A percentile compares a stretch with the other conserved stretches of the same genome.
phyloP scores from a whole-genome alignment of 495 filamentous ascomycete species.

The Penicillium silybi region DNA sequence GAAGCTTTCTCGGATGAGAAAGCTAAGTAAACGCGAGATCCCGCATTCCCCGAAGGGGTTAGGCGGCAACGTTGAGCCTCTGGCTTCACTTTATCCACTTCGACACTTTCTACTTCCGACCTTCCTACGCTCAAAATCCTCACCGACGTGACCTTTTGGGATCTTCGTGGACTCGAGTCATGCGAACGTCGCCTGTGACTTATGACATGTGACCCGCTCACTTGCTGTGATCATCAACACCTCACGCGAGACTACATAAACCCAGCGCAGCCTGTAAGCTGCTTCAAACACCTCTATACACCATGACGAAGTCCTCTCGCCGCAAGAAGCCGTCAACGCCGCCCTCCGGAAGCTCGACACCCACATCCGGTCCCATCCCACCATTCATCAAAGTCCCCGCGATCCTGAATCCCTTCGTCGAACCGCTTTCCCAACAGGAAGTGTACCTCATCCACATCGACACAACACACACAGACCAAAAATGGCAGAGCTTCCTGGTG shows the following conservation, averaged over 20 bases:
- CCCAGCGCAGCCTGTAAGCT: background rate
- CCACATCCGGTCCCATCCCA: slow-evolving; percentile 42
- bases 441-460: slow-evolving; percentile 82
- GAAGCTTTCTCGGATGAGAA: background rate
- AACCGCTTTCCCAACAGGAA: slow-evolving; percentile 55
- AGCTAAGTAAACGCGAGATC: slow-evolving; percentile 17
- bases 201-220: slow-evolving; percentile 36
- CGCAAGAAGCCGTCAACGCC: slow-evolving; percentile 27
- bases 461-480: slow-evolving; percentile 56
- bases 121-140: too few relatives aligned
- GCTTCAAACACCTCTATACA: background rate
- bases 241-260: background rate
- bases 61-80: slow-evolving; percentile 1
- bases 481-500: slow-evolving; percentile 71
- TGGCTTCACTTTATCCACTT: background rate
- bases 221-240: slow-evolving; percentile 19
- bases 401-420: slow-evolving; percentile 56
- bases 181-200: slow-evolving; percentile 11
- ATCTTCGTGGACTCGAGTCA: slow-evolving; percentile 2
- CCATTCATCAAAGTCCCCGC: slow-evolving; percentile 63
- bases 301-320: slow-evolving; percentile 42
- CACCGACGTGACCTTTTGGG: background rate
- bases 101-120: background rate
- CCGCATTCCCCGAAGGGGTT: slow-evolving; percentile 26
- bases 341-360: slow-evolving; percentile 32